These are phyloP conservation scores for Kwoniella shivajii DNA, from an alignment of 1,284 basidiomycete species.

Conservation along the genomic window DNA sequence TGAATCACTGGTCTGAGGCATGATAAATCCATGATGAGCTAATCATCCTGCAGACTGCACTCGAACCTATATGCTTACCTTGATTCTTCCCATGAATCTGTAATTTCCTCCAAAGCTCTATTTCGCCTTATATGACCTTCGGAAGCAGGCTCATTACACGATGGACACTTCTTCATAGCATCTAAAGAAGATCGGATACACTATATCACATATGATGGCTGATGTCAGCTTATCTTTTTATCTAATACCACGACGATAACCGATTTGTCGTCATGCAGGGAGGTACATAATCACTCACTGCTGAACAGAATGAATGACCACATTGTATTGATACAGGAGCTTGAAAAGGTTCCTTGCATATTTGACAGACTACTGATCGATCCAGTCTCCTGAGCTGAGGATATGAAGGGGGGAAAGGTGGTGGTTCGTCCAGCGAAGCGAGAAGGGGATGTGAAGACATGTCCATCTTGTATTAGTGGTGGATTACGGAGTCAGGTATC, in stretches of 20 bases:
- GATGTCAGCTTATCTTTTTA: background rate
- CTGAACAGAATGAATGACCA: constrained; percentile 54
- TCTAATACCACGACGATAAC: background rate
- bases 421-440: constrained; percentile 29
- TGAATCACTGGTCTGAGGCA: constrained; percentile 23
- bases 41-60: background rate
- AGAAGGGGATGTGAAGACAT: constrained; percentile 43
- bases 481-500: too few species aligned
- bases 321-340: constrained; percentile 49
- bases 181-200: constrained; percentile 47
- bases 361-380: constrained; percentile 41
- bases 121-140: constrained; percentile 48
- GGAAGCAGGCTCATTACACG: constrained; percentile 37
- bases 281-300: constrained; percentile 30
- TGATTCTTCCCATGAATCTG: constrained; percentile 49
- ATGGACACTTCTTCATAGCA: constrained; percentile 42
- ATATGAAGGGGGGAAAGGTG: constrained; percentile 38
- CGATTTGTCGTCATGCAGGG: too few species aligned
- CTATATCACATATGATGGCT: constrained; percentile 12
- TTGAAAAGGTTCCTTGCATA: constrained; percentile 48
- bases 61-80: constrained; percentile 27
- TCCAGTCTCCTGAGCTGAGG: constrained; percentile 43
- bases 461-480: constrained; percentile 32
- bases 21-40: background rate
- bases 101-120: constrained; percentile 49